phyloP scores from a whole-genome alignment of 257 asterid genomes.

The Cynanchum wilfordii region DNA sequence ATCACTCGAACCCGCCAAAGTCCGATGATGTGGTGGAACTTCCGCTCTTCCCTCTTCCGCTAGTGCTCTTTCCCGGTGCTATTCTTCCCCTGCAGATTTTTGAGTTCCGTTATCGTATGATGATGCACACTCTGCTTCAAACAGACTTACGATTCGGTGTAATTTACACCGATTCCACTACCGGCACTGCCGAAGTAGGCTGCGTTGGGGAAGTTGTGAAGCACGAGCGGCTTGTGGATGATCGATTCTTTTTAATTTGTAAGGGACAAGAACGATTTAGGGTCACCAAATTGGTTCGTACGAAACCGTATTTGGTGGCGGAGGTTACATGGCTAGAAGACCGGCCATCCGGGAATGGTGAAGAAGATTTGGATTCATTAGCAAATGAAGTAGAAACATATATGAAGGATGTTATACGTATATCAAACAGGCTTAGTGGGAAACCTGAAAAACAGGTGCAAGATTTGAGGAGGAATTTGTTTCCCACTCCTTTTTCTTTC shows the following conservation, averaged over 20 bases:
- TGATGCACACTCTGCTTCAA: slow-evolving; percentile 98
- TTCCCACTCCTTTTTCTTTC: slow-evolving; percentile 95
- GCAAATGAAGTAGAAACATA: slow-evolving; percentile 70
- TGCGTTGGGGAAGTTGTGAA: slow-evolving; percentile 94
- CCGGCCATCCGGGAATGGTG: slow-evolving; percentile 64
- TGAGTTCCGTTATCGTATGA: slow-evolving; percentile 91
- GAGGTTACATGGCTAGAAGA: slow-evolving; percentile 96
- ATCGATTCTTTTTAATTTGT: slow-evolving; percentile 81
- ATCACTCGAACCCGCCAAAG: slow-evolving; percentile 55
- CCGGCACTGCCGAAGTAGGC: slow-evolving; percentile 87
- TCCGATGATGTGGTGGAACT: slow-evolving; percentile 80
- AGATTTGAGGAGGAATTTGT: slow-evolving; percentile 72
- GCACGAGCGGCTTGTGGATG: slow-evolving; percentile 92
- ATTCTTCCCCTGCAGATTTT: slow-evolving; percentile 85
- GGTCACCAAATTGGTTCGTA: slow-evolving; percentile 60
- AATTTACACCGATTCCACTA: slow-evolving; percentile 73
- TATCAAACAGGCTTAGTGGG: slow-evolving; percentile 80
- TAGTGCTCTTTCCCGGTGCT: slow-evolving; percentile 95
- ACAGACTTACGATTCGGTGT: slow-evolving; percentile 97
- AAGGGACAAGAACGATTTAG: slow-evolving; percentile 97
- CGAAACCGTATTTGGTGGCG: slow-evolving; percentile 86
- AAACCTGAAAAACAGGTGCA: slow-evolving; percentile 78
- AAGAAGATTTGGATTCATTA: slow-evolving; percentile 59
- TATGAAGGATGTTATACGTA: slow-evolving; percentile 84
- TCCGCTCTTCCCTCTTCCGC: slow-evolving; percentile 88